Base-by-base conservation (phyloP, 1,139 yeast genomes). In the Lodderomyces orthopsilosis region DNA sequence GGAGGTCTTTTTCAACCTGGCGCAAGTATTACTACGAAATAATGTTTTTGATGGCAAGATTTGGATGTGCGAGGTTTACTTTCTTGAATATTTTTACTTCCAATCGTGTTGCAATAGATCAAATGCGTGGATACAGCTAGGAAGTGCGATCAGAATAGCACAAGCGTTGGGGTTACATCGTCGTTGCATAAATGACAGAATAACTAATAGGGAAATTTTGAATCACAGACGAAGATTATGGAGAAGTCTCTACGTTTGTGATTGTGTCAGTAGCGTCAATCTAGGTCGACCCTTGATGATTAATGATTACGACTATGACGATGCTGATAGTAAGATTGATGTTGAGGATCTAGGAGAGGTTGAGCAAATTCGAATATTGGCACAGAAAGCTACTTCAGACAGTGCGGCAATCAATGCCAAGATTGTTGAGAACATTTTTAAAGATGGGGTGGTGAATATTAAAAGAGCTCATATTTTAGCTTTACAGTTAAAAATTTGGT, bases 81-180 rank as follows among this genome's bases (percentile, higher is more conserved):
- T 68, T 28, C 51, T 72, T 27, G 54, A 62, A 30, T 65, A 62
- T 46, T 62, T 70, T 44, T 72, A 59, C 51, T 63, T 68, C 46
- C 74, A 69, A 41, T 56, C 63, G 30, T 59, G 57, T 24, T 66
- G 71, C 27, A 63, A 65, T 41, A 58, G 73, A 45, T 65, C 66
- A 42, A 59, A 70, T 1, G 65, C 75, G 4, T 73, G 77, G 77
- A 58, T 48, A n/a, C 37, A 41, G 12, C 40, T 50, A 17, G 51
- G 53, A 1, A 68, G 75, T 7, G 83, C 84, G 1, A 70, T 79
- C 2, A 65, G 87, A 43, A 71, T 70, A 47, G 85, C 86, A 0
- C 81, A 75, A 49, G 84, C 80, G 37, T 60, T 83, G 42, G 93
- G 93, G 0, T 62, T 85, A 24, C 85, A 85, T 53, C 62, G 87